Evolutionary conservation across 2,329 filamentous ascomycete genomes (phyloP), one percentile per base, ranked within the genome.

Genomic region (Aspergillus hiratsukae): DNA sequence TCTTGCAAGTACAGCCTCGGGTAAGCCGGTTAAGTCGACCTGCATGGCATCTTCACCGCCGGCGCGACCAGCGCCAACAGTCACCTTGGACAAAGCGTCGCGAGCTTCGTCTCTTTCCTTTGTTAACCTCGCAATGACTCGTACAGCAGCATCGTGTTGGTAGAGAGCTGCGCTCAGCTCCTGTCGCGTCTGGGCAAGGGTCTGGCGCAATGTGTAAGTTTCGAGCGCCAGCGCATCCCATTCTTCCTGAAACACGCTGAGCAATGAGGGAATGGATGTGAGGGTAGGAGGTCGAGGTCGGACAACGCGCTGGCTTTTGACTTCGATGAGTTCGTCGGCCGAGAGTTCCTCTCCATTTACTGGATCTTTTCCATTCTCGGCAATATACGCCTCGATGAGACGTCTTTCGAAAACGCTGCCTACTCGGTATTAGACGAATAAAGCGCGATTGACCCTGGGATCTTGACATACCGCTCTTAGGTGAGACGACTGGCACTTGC

Each of bases 231-330:
- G 79, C 8, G 92, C 88, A 72, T 99, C 94, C 94, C 94, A 99
- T 81, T 99, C 94, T 74, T 96, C 96, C 74, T 99, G 94, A 74
- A 99, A 97, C 41, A 92, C 89, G 51, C 90, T 89, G 55, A 99
- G 88, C 55, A 99, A 84, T 19, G 94, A 91, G 23, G 94, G 94
- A 70, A 99, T 96, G 40, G 94, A 99, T 54, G 94, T 97, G 67
- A 97, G 86, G 35, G 91, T 92, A 31, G 94, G 93, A 57, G 94
- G 92, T 69, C 94, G 86, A 51, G 94, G 93, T 66, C 89, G 89
- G 60, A 97, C 90, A 65, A 91, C 83, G 76, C 88, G 87, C 65
- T 89, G 83, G 57, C 90, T 86, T 78, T 94, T 91, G 74, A 99
- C 83, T 62, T 91, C 87, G 68, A 99, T 82, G 58, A 99, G 84